Conservation (phyloP, 257 asterid species). For the Haberlea rhodopensis region DNA sequence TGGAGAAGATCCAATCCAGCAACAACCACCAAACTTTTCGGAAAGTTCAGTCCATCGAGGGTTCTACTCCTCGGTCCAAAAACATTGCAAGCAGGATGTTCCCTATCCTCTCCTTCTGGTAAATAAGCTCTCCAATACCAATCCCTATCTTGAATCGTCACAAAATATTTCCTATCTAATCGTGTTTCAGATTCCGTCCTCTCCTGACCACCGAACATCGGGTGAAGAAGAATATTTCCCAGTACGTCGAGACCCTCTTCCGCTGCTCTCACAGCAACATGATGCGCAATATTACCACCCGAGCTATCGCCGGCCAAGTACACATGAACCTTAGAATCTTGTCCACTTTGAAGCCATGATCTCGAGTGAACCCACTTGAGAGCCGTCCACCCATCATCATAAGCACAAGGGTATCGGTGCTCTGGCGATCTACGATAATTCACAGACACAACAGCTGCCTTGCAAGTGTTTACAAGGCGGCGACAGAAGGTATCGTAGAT, state of each 20-base stretch:
- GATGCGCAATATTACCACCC: slow-evolving; percentile 83
- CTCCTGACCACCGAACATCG: slow-evolving; percentile 69
- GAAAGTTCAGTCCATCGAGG: slow-evolving; percentile 43
- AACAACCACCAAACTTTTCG: slow-evolving; percentile 70
- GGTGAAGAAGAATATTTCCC: slow-evolving; percentile 71
- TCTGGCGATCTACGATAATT: slow-evolving; percentile 80
- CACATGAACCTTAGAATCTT: slow-evolving; percentile 44
- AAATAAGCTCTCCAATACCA: slow-evolving; percentile 90
- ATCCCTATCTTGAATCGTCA: slow-evolving; percentile 65
- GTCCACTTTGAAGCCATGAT: slow-evolving; percentile 64
- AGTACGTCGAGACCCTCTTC: slow-evolving; percentile 51
- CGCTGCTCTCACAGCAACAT: slow-evolving; percentile 68
- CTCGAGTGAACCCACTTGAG: slow-evolving; percentile 68
- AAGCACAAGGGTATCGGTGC: slow-evolving; percentile 69
- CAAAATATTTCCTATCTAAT: slow-evolving; percentile 74
- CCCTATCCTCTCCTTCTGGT: slow-evolving; percentile 76
- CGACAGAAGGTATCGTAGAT: slow-evolving; percentile 84
- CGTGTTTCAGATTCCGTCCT: slow-evolving; percentile 65
- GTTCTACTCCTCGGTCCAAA: slow-evolving; percentile 60
- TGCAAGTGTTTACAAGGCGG: slow-evolving; percentile 60
- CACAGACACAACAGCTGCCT: slow-evolving; percentile 74
- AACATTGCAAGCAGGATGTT: slow-evolving; percentile 82
- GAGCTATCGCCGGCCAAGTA: slow-evolving; percentile 81
- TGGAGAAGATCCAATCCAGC: slow-evolving; percentile 81
- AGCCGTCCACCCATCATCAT: slow-evolving; percentile 84